These are phyloP conservation scores for Nigrospora oryzae DNA, from an alignment of 2,329 filamentous ascomycete species.

Conservation along the genomic window DNA sequence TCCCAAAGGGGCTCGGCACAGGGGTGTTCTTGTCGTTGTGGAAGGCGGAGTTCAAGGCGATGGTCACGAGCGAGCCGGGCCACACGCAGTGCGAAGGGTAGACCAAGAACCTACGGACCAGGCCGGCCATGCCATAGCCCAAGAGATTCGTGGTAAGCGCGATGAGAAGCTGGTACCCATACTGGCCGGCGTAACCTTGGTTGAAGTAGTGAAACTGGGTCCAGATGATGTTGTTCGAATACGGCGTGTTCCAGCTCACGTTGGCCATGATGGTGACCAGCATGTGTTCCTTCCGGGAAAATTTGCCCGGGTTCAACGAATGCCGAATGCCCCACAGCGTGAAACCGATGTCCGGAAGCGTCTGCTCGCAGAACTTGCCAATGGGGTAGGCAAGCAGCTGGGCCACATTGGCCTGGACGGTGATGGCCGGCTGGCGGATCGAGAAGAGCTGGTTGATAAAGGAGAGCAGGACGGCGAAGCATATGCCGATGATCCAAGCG, in stretches of 20 bases:
- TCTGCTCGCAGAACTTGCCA: conserved; percentile 23
- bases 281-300: conserved; percentile 51
- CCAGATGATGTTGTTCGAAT: conserved; percentile 39
- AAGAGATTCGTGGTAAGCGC: conserved; percentile 41
- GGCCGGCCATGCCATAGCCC: conserved; percentile 44
- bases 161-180: conserved; percentile 40
- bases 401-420: conserved; percentile 28
- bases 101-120: conserved; percentile 13
- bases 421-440: conserved; percentile 30
- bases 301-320: conserved; percentile 45
- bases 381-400: conserved; percentile 30
- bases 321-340: conserved; percentile 32
- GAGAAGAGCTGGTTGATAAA: conserved; percentile 30
- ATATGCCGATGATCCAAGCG: conserved; percentile 27
- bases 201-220: conserved; percentile 40
- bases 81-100: conserved; percentile 24
- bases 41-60: conserved; percentile 37
- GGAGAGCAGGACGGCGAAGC: conserved; percentile 22
- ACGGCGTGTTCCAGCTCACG: conserved; percentile 36
- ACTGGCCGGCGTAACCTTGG: conserved; percentile 33
- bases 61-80: conserved; percentile 36
- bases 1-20: conserved; percentile 17
- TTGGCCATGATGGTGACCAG: conserved; percentile 52
- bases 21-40: conserved; percentile 30
- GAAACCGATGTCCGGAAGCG: conserved; percentile 24